Percentiles rank a stretch among this genome's conserved stretches.
These are phyloP conservation scores for Xylariaceae sp. DNA, from an alignment of 2,329 filamentous ascomycete genomes.

Conservation along the genomic window DNA sequence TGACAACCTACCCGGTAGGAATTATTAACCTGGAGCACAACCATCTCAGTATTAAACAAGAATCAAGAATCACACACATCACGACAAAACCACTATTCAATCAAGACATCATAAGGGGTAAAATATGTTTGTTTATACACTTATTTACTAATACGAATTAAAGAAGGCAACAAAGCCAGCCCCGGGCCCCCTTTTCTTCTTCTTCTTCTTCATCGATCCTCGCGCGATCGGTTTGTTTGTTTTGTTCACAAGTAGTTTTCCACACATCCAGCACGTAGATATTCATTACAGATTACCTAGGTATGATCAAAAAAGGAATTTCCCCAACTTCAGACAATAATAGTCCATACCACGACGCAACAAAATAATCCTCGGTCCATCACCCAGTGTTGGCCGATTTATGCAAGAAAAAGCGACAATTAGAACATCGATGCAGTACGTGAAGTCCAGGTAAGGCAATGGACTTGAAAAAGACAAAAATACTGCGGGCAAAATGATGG, in stretches of 20 bases:
- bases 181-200: neutral
- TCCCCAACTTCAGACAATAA: too few species aligned
- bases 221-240: too few species aligned
- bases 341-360: slow-evolving; percentile 10
- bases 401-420: slow-evolving; percentile 10
- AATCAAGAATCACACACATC: too few species aligned
- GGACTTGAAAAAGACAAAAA: slow-evolving; percentile 14
- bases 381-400: slow-evolving; percentile 6
- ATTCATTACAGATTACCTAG: too few species aligned
- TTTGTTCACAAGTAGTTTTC: too few species aligned
- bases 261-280: slow-evolving; percentile 10
- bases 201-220: too few species aligned
- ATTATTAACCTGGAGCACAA: too few species aligned
- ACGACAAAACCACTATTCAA: too few species aligned
- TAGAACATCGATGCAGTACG: slow-evolving; percentile 12
- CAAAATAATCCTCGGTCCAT: slow-evolving; percentile 12
- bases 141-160: slow-evolving; percentile 9
- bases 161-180: slow-evolving; percentile 5
- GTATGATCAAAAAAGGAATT: too few species aligned
- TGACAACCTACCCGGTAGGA: too few species aligned
- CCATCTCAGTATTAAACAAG: too few species aligned
- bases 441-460: slow-evolving; percentile 3
- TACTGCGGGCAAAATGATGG: slow-evolving; percentile 10
- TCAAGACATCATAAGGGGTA: neutral
- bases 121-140: slow-evolving; percentile 10